Base-by-base conservation (phyloP, 2,329 filamentous ascomycete genomes). In the Cryphonectria carpinicola region DNA sequence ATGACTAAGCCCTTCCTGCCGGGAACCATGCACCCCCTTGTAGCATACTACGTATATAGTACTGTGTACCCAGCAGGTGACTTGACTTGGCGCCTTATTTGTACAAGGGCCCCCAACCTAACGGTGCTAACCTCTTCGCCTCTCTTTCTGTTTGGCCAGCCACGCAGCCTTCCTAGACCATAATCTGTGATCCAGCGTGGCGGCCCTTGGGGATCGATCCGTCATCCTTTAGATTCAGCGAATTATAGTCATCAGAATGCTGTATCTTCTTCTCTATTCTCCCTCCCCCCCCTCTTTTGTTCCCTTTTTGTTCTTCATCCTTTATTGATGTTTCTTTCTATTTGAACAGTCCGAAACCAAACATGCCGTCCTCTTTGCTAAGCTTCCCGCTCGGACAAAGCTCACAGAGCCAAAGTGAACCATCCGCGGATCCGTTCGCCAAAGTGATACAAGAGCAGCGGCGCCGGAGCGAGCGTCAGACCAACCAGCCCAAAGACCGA, bases 401-500 rank as follows among this genome's bases (percentile, higher is more conserved):
- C 41, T 68, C 58, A 62, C 41, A 71, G 49, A 17, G 37, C 39
- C 10, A 71, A 41, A 13, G 54, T 65, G 6, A 35, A 69, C 13
- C 25, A 37, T 13, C 37, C 37, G 4, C 70, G 60, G 39, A 71
- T 66, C 6, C 63, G 32, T 37, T 66, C 70, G 1, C 67, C 70
- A 32, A 52, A 66, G 8, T 11, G 60, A 56, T 71, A 71, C 17
- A 71, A 69, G 0, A 71, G 32, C 8, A 71, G 25, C 22, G 67
- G 70, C 3, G 67, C 70, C 13, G 70, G 70, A 17, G 70, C 70
- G 1, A 71, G 70, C 8, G 58, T 39, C 19, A 71, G 39, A n/a
- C 54, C 63, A 5, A 71, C n/a, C 25, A 71, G 54, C 2, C 49
- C 70, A 66, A 71, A 71, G 5, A 67, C 63, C 1, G 67, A 71